Evolutionary conservation across 2,329 filamentous ascomycete species (phyloP).

Genomic region (Mariannaea elegans): DNA sequence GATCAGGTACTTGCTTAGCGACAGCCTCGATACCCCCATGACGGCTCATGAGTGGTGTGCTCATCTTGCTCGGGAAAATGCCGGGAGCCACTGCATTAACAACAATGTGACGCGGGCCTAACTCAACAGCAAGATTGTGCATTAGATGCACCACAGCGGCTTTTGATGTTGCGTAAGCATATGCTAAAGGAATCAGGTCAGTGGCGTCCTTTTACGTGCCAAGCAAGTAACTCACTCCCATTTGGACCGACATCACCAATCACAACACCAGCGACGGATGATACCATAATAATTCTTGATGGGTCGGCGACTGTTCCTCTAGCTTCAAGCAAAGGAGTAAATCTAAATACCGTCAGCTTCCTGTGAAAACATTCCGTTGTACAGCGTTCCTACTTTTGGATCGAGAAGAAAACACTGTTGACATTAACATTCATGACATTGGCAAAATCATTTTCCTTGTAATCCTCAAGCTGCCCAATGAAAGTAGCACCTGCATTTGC

Average conservation of each 20-base stretch:
- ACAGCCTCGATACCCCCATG: slow-evolving; percentile 6
- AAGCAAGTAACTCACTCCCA: background rate
- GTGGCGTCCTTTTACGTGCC: too few relatives aligned
- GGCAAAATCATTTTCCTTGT: slow-evolving; percentile 5
- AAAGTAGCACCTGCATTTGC: slow-evolving; percentile 8
- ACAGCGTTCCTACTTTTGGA: background rate
- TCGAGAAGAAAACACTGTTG: slow-evolving; percentile 5
- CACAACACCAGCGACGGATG: background rate
- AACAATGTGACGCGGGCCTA: slow-evolving; percentile 5
- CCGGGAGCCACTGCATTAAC: slow-evolving; percentile 4
- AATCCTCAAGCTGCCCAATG: slow-evolving; percentile 4
- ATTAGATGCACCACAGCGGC: background rate
- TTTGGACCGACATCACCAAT: background rate
- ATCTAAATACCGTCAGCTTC: background rate
- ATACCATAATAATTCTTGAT: background rate
- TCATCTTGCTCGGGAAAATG: slow-evolving; percentile 8
- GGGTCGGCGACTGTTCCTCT: background rate
- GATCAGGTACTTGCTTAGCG: slow-evolving; percentile 2
- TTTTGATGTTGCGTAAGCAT: background rate
- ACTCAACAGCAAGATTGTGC: slow-evolving; percentile 9
- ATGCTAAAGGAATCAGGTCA: background rate
- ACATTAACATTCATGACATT: slow-evolving; percentile 8
- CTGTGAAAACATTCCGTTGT: background rate
- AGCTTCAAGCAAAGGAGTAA: background rate
- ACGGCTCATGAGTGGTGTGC: background rate